A percentile compares a stretch with the other conserved stretches of the same genome.
Evolutionary conservation across 2,329 filamentous ascomycete genomes (phyloP).

Genomic region (Colletotrichum sp.): DNA sequence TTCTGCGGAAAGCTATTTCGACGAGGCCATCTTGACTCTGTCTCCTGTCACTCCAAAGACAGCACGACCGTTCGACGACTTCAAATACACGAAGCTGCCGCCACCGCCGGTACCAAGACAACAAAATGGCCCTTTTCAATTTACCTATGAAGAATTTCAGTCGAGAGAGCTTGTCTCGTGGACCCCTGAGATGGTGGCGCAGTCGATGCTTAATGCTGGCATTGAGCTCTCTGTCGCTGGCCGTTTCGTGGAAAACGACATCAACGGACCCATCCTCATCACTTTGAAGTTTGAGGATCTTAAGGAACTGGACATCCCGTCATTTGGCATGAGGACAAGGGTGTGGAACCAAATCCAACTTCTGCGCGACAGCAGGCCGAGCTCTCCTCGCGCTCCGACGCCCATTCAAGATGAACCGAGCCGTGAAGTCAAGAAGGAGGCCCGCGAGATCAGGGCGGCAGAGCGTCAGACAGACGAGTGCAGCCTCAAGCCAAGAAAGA

Average conservation of each 20-base stretch:
- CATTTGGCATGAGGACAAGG: slow-evolving; percentile 80
- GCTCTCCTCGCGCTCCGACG: slow-evolving; percentile 59
- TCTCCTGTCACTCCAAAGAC: slow-evolving; percentile 77
- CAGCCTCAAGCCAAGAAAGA: slow-evolving; percentile 41
- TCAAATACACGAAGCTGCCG: slow-evolving; percentile 16
- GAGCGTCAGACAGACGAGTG: slow-evolving; percentile 47
- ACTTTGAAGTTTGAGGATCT: slow-evolving; percentile 92
- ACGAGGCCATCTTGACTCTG: slow-evolving; percentile 66
- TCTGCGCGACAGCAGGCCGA: slow-evolving; percentile 62
- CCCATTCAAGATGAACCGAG: slow-evolving; percentile 67
- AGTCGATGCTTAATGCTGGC: slow-evolving; percentile 85
- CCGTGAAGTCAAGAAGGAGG: slow-evolving; percentile 50
- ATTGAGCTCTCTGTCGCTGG: slow-evolving; percentile 80
- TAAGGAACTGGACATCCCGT: slow-evolving; percentile 80
- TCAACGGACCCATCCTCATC: slow-evolving; percentile 84
- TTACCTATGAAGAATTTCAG: slow-evolving; percentile 62
- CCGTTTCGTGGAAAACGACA: slow-evolving; percentile 90
- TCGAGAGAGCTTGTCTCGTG: slow-evolving; percentile 66
- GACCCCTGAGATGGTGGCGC: slow-evolving; percentile 78
- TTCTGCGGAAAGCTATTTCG: slow-evolving; percentile 61
- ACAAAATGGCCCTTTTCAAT: slow-evolving; percentile 60
- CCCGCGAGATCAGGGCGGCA: slow-evolving; percentile 25
- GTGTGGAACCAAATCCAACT: slow-evolving; percentile 81
- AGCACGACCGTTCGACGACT: slow-evolving; percentile 35
- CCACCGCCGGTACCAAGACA: slow-evolving; percentile 27